Percentiles rank a stretch among this genome's conserved stretches.
phyloP scores from a whole-genome alignment of 73 alveolate genomes.

The Stentor coeruleus region DNA sequence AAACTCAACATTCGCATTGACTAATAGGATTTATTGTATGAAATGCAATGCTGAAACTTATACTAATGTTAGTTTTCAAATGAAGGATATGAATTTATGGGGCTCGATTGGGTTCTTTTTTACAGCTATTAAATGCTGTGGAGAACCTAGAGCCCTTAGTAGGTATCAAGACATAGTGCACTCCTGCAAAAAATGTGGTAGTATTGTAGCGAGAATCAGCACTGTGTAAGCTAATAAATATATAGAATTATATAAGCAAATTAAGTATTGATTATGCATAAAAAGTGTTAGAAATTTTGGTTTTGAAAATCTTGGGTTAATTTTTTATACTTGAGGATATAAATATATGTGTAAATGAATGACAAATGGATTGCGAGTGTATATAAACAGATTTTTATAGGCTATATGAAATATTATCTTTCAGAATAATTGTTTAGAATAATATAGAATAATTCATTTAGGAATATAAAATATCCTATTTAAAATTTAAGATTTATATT shows the following conservation, averaged over 20 bases:
- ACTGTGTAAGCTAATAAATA: not conserved
- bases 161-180: slow-evolving; percentile 21
- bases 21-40: not conserved
- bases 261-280: not conserved
- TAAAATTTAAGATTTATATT: too few species aligned
- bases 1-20: slow-evolving; percentile 10
- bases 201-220: slow-evolving; percentile 13
- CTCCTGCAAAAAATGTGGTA: slow-evolving; percentile 8
- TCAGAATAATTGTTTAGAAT: too few species aligned
- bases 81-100: not conserved
- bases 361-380: too few species aligned
- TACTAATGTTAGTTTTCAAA: not conserved
- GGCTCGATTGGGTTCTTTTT: slow-evolving; percentile 7
- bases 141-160: slow-evolving; percentile 6
- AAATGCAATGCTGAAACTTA: slow-evolving; percentile 15
- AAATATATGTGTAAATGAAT: too few species aligned
- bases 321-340: too few species aligned
- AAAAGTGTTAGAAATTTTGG: too few species aligned
- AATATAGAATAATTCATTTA: too few species aligned
- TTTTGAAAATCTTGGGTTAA: too few species aligned
- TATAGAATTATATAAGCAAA: not conserved
- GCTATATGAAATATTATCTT: too few species aligned
- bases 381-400: too few species aligned
- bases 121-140: slow-evolving; percentile 18
- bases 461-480: too few species aligned